These are phyloP conservation scores for Colletotrichum endophyticum DNA, from an alignment of 2,329 filamentous ascomycete species.

Conservation along the genomic window DNA sequence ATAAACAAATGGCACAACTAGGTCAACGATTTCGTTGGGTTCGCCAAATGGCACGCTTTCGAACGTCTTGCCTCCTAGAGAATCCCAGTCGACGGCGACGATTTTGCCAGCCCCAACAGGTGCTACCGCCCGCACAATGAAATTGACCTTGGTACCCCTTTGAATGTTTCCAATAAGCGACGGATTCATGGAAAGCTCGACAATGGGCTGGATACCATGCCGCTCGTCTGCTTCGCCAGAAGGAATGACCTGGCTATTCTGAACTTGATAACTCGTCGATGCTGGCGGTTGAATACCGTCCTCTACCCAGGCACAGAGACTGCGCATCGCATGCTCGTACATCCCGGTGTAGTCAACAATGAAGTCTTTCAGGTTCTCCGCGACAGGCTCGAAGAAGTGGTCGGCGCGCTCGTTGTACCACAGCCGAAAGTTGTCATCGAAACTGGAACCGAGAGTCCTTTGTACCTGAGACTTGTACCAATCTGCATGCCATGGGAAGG, in stretches of 20 bases:
- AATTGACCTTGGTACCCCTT: background rate
- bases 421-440: slow-evolving; percentile 21
- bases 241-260: slow-evolving; percentile 13
- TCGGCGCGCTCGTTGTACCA: slow-evolving; percentile 24
- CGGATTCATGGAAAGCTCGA: background rate
- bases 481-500: slow-evolving; percentile 25
- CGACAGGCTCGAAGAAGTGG: slow-evolving; percentile 10
- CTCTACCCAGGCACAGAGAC: slow-evolving; percentile 25
- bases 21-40: background rate
- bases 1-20: background rate
- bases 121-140: background rate
- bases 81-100: slow-evolving; percentile 22
- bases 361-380: background rate
- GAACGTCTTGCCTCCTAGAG: background rate
- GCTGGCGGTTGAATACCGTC: background rate
- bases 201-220: slow-evolving; percentile 22
- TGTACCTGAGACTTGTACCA: slow-evolving; percentile 24
- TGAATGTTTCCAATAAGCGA: background rate
- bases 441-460: background rate
- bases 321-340: slow-evolving; percentile 22
- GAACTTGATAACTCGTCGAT: background rate
- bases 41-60: background rate
- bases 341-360: slow-evolving; percentile 19
- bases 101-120: slow-evolving; percentile 15
- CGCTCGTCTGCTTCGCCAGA: background rate